Percentiles rank a stretch among this genome's conserved stretches.
These are phyloP conservation scores for Pleomassaria siparia DNA, from an alignment of 2,329 filamentous ascomycete genomes.

Conservation along the genomic window DNA sequence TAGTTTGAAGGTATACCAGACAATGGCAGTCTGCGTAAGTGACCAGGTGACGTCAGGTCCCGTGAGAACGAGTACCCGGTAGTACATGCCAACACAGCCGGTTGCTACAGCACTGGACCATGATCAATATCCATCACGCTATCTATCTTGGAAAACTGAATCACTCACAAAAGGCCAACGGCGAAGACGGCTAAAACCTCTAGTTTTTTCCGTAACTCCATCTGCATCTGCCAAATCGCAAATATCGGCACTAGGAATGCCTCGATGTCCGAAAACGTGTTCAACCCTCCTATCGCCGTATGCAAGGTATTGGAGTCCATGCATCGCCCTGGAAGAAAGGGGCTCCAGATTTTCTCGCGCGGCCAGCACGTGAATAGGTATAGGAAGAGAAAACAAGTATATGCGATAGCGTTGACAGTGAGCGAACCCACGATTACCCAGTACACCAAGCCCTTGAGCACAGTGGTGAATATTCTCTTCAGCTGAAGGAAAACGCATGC, in stretches of 20 bases:
- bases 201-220: conserved; percentile 13
- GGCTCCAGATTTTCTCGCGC: conserved; percentile 10
- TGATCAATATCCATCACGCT: neutral
- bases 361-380: conserved; percentile 17
- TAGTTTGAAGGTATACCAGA: neutral
- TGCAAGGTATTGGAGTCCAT: conserved; percentile 9
- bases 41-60: neutral
- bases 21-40: neutral
- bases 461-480: neutral
- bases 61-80: too few species aligned
- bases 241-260: conserved; percentile 16
- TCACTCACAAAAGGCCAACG: conserved; percentile 9
- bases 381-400: conserved; percentile 12
- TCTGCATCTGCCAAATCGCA: conserved; percentile 13
- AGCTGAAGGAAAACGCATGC: neutral
- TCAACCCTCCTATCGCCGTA: conserved; percentile 13
- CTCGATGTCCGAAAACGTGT: conserved; percentile 15
- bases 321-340: conserved; percentile 7
- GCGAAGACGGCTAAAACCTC: conserved; percentile 17
- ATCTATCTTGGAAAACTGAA: neutral
- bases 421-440: conserved; percentile 12
- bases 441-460: neutral
- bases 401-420: conserved; percentile 9
- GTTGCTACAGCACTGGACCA: too few species aligned
- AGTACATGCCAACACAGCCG: too few species aligned